Conservation (phyloP, 306 rosid genomes). For the Vigna mungo region DNA sequence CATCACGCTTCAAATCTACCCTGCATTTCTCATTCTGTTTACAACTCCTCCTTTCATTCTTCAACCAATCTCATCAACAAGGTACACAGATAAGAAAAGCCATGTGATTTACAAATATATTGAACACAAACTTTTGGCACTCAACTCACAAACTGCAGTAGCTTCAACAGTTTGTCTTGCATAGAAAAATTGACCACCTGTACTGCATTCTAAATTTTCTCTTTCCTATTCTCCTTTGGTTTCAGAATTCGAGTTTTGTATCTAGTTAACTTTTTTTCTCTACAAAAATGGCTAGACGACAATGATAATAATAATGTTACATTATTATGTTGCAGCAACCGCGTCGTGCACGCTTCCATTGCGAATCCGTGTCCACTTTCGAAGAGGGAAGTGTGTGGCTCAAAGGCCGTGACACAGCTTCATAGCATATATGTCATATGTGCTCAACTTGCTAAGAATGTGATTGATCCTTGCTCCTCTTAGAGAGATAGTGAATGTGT, state of each 20-base stretch:
- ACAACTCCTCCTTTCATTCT: background rate
- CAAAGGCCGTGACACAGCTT: no score
- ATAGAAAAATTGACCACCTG: background rate
- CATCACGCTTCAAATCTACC: slow-evolving; percentile 10
- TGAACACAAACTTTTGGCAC: background rate
- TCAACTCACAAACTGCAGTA: background rate
- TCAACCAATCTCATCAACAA: background rate
- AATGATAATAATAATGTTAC: no score
- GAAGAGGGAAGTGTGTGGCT: no score
- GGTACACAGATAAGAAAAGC: background rate
- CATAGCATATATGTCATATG: no score
- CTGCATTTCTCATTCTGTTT: background rate
- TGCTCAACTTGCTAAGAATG: no score
- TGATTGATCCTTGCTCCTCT: no score
- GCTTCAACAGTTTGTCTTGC: background rate
- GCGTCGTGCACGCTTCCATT: no score
- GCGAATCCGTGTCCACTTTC: no score
- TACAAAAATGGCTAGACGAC: no score
- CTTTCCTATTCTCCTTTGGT: background rate
- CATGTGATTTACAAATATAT: background rate
- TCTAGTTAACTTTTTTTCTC: no score
- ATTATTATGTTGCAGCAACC: no score
- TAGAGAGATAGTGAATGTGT: no score
- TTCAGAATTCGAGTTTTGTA: background rate
- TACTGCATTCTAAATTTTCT: background rate